Base-by-base conservation (phyloP, 768 basidiomycete genomes). In the Tephrocybe sp. region DNA sequence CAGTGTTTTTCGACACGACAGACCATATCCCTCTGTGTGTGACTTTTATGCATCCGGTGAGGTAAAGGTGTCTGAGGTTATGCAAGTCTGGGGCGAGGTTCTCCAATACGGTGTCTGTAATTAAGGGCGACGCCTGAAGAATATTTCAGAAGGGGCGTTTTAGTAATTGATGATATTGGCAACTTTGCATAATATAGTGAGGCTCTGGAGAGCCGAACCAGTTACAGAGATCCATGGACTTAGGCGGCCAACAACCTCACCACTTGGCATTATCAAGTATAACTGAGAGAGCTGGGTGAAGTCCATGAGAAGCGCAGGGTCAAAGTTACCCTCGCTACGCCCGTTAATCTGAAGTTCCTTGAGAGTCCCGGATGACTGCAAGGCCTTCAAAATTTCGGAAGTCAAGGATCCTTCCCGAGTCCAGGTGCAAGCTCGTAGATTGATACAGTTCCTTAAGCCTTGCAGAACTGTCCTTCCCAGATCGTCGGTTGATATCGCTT, bases 381-480 rank as follows among this genome's bases (percentile, higher is more conserved):
- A 66, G 15, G 79, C 76, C n/a, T 69, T 54, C 8, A 92, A 71
- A 27, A 89, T 77, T 1, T 69, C 67, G 4, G 83, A 78, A 32
- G 72, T 80, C 18, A 92, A 66, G 4, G 90, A 83, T 3, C 89
- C 86, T 55, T 91, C 86, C 35, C 89, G 79, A 9, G 90, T 92
- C 89, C 89, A 92, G 4, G 81, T 80, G 59, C 86, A 90, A 5
- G 80, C 72, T 36, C 57, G 69, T 9, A 92, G 74, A 51, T 81
- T 81, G 32, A 65, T 59, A 57, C 87, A 89, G 59, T 89, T 86
- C 40, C 64, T 61, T 12, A 91, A 64, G 0, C 80, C 89, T 40
- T 52, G 59, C 5, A 76, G 44, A 39, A 86, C 80, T 8, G 67
- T 54, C 5, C 66, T 61, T 1, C 66, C 62, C 2, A 71, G 64